Evolutionary conservation across 148 eudicot genomes (phyloP), one percentile per base, ranked within the genome.

Genomic region (Spergularia marina): DNA sequence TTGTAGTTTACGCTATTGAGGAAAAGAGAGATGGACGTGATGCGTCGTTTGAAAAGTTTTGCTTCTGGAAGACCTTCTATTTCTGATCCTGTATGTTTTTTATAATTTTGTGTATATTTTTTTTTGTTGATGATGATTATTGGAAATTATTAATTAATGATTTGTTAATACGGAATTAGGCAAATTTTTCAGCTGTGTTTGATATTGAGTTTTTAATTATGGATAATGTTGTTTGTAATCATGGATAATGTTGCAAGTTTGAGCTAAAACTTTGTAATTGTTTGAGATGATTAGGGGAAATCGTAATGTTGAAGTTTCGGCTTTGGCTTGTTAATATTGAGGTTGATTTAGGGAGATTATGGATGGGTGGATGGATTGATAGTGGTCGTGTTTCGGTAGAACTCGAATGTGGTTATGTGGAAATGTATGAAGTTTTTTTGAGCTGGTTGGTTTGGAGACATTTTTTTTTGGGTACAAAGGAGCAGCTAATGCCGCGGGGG

Each of bases 11-110:
- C 49, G 10, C 7, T 60, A 77, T 64, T 51, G 44, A 41, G 18
- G 59, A 39, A 10, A 68, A 39, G n/a, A 60, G 74, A 41, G 54
- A 91, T 94, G 97, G 86, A 91, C 83, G 89, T 91, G 41, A 83
- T 94, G 92, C 93, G 95, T 73, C 95, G 98, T 73, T 83, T 90
- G 34, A 94, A 94, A 83, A 94, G 97, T 83, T 84, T 91, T 55
- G 88, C 95, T 74, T 91, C 98, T 52, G 89, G 94, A 39, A 91
- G 98, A 59, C 71, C 88, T 60, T 91, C 98, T 65, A 75, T 88
- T 57, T 94, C 97, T 59, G 98, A 94, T 88, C 84, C 87, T 17
- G 97, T 94, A 87, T 78, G 82, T 83, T 60, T 72, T 64, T 56
- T 18, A 10, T 17, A 7, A 39, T 58, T 34, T 59, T 59, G 10